Evolutionary conservation across 345 rosid species (phyloP).

Genomic region (Lenwebbia sp.): DNA sequence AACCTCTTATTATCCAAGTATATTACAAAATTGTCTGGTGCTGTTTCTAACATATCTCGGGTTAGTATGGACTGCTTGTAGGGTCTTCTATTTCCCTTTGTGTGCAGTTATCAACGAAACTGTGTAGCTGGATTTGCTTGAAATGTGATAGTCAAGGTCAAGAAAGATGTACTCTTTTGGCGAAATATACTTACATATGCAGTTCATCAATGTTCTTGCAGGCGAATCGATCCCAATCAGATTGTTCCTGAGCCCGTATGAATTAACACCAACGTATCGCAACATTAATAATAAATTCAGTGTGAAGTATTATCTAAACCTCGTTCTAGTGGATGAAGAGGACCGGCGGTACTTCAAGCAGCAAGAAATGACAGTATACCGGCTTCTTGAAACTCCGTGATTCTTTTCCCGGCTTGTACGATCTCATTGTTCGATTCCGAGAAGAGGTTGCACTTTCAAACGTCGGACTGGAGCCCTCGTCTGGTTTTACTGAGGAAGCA

Average conservation of each 20-base stretch:
- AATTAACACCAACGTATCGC: slow-evolving; percentile 48
- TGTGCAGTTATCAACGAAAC: not conserved
- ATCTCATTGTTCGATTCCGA: not conserved
- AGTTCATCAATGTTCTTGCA: slow-evolving; percentile 2
- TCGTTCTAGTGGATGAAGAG: slow-evolving; percentile 55
- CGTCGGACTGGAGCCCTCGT: not conserved
- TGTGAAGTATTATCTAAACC: slow-evolving; percentile 55
- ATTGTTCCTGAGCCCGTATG: slow-evolving; percentile 48
- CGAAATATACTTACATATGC: not conserved
- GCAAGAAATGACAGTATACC: slow-evolving; percentile 49
- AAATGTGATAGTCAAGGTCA: not conserved
- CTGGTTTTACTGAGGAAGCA: not conserved
- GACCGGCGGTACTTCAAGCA: slow-evolving; percentile 61
- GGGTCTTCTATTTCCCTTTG: not conserved
- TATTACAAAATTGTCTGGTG: not conserved
- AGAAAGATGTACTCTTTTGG: not conserved
- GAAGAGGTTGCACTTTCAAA: not conserved
- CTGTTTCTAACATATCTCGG: not conserved
- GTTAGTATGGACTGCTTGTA: not conserved
- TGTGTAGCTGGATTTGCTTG: not conserved
- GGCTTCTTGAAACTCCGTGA: slow-evolving; percentile 27
- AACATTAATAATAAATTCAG: slow-evolving; percentile 58
- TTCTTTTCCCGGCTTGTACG: not conserved
- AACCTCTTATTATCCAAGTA: not conserved
- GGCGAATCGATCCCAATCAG: slow-evolving; percentile 59